Conservation (phyloP, 1,139 yeast species). For the Geotrichum citri-aurantii region DNA sequence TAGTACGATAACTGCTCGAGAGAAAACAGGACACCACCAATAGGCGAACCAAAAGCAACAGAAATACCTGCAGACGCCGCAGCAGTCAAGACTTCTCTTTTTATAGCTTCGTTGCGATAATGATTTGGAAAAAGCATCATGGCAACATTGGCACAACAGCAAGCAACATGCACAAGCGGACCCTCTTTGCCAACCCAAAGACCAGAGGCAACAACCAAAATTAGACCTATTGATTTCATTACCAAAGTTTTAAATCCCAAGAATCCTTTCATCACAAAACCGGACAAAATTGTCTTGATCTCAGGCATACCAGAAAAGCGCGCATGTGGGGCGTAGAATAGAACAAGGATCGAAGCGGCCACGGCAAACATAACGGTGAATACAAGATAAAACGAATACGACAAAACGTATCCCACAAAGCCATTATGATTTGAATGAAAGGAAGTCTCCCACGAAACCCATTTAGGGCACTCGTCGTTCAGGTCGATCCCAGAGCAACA, state of each 20-base stretch:
- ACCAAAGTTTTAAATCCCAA: conserved; percentile 46
- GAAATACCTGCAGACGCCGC: conserved; percentile 93
- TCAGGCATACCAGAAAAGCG: conserved; percentile 68
- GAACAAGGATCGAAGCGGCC: conserved; percentile 36
- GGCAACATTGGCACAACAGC: conserved; percentile 52
- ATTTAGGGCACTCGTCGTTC: conserved; percentile 34
- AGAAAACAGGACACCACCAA: conserved; percentile 88
- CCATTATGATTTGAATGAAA: conserved; percentile 26
- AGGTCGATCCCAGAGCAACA: conserved; percentile 39
- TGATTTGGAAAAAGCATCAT: conserved; percentile 36
- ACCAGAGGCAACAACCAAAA: conserved; percentile 72
- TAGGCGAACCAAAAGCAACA: conserved; percentile 90
- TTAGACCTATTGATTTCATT: conserved; percentile 49
- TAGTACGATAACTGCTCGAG: conserved; percentile 66
- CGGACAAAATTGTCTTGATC: conserved; percentile 40
- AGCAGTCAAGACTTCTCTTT: conserved; percentile 66
- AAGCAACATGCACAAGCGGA: conserved; percentile 82
- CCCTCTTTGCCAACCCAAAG: conserved; percentile 92
- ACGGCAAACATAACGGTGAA: conserved; percentile 35
- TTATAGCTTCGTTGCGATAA: conserved; percentile 35
- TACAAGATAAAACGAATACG: conserved; percentile 36
- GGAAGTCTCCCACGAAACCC: conserved; percentile 43
- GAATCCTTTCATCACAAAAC: conserved; percentile 38
- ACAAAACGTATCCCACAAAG: conserved; percentile 32
- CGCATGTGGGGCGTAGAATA: conserved; percentile 42